Conservation (phyloP, 2,329 filamentous ascomycete genomes). For the Phialocephala subalpina region DNA sequence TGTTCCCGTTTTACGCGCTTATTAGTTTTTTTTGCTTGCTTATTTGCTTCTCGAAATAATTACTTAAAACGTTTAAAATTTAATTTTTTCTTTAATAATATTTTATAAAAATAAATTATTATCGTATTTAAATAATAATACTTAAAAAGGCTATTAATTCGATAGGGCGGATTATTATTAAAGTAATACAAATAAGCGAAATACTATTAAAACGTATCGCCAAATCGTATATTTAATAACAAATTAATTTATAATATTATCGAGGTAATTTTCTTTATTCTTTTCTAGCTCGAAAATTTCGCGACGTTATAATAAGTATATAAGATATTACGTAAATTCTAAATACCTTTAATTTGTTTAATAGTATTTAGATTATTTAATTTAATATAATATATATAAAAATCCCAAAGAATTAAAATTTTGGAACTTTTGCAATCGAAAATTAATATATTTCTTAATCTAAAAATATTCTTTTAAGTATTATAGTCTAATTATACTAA, state of each 20-base stretch:
- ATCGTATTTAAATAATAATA: not conserved
- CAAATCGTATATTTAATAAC: too few relatives aligned
- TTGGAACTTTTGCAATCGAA: conserved; percentile 17
- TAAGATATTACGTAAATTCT: conserved; percentile 20
- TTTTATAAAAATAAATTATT: not conserved
- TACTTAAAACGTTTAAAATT: conserved; percentile 55
- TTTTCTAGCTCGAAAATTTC: conserved; percentile 25
- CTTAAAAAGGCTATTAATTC: too few relatives aligned
- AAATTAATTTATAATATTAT: too few relatives aligned
- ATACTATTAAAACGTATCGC: too few relatives aligned
- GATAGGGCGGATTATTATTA: too few relatives aligned
- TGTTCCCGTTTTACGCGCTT: conserved; percentile 20
- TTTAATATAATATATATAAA: conserved; percentile 25
- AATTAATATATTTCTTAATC: not conserved
- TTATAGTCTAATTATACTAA: conserved; percentile 21
- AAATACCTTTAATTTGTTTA: conserved; percentile 19
- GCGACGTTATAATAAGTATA: conserved; percentile 16
- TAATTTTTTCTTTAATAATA: not conserved
- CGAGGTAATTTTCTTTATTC: conserved; percentile 23
- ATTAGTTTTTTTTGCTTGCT: conserved; percentile 13
- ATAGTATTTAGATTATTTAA: conserved; percentile 17
- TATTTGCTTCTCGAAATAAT: conserved; percentile 18
- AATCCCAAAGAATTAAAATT: conserved; percentile 26
- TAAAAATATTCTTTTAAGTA: not conserved
- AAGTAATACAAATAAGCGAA: too few relatives aligned